Base-by-base conservation (phyloP, 257 asterid species). In the Jacaranda mimosifolia region DNA sequence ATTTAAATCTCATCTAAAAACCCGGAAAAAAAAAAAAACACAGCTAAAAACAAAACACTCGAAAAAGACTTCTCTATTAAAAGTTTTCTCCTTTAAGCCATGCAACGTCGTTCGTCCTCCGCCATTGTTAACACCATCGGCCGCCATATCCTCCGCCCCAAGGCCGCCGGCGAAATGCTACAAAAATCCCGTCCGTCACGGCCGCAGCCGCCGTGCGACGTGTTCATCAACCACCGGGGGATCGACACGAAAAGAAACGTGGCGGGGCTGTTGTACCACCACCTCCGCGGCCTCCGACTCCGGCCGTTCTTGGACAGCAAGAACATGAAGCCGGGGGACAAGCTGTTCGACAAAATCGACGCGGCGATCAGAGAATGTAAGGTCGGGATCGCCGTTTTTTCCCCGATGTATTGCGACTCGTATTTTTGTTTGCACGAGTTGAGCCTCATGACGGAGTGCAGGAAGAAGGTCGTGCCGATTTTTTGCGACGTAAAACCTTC, bases 281-380 rank as follows among this genome's bases (percentile, higher is more conserved):
- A 89, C 78, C 87, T 94, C 12, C 77, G 83, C 3, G 71, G 80
- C 55, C 46, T 86, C 5, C 75, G 83, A 43, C 78, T 90, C 42
- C 82, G 82, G 5, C 94, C 98, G 0, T 94, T 94, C 77, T 63
- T 91, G 77, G 98, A 94, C 80, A 91, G 95, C 94, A 89, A 89
- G 89, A 91, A 48, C 82, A 91, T 90, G 97, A 91, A 90, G 77
- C 91, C 98, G 0, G 98, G 98, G 0, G 97, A 94, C 84, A 82
- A 69, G 48, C 74, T 94, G 64, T 88, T 89, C 73, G 97, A 92
- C 71, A 87, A 90, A 9, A 92, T 94, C 71, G 79, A 87, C 57
- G 72, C 39, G 0, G 97, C 90, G 8, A 87, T 94, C 21, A 74
- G 83, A 0, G 87, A 87, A 19, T 92, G 94, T 49, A 87, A 85